Evolutionary conservation across 2,329 filamentous ascomycete genomes (phyloP), one percentile per base, ranked within the genome.

Genomic region (Blastomyces parvus): DNA sequence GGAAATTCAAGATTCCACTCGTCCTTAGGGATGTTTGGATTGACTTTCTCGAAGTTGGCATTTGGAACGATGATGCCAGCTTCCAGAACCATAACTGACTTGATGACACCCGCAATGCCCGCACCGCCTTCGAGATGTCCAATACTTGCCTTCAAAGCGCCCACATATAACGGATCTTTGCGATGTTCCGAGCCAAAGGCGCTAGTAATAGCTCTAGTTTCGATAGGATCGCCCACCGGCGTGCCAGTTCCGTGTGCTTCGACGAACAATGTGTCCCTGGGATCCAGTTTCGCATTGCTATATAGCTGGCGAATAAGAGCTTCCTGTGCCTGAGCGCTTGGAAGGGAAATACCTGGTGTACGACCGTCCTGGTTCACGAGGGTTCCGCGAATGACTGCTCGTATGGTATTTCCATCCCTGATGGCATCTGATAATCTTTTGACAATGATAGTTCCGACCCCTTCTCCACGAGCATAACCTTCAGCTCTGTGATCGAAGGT

Each of bases 401-500:
- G 70, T 44, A 81, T 75, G 0, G 70, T 69, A 65, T 80, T 75
- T 19, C 73, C 72, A 44, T 77, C 76, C 38, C 68, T 65, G 6
- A 62, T 50, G 25, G 78, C 78, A 60, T 76, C 70, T 8, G 71
- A 68, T 0, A 80, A 65, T 0, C 68, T 71, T 65, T 80, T 80
- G 7, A 81, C 58, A 1, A 79, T 60, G 13, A 81, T 33, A 27
- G 71, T 66, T 3, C 69, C 75, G 19, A 75, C 68, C 8, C 76
- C 79, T 67, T 81, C 79, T 22, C 77, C 78, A 8, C 78, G 71
- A 13, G 70, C 74, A 66, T 80, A 81, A 0, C 79, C 79, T 61
- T 74, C 72, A 1, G 73, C 76, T 33, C 69, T 66, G 22, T 70
- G 64, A 63, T 78, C 77, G 63, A 72, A 74, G 19, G 60, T 69